phyloP scores from a whole-genome alignment of 441 rosid genomes.

The Eutrema salsugineum region DNA sequence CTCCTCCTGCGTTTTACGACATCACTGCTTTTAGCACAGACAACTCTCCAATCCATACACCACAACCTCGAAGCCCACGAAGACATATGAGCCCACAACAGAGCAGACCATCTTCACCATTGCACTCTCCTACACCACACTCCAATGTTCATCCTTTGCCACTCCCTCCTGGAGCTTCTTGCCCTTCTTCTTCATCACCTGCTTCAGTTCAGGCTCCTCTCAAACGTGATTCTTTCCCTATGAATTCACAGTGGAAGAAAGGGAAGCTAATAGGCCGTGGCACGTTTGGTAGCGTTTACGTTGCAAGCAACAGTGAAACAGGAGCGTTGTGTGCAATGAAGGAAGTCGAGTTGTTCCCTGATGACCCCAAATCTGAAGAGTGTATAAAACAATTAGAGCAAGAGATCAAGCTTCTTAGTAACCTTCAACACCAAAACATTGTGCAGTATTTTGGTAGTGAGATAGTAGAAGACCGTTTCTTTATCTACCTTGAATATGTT shows the following conservation, averaged over 20 bases:
- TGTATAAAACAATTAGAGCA: conserved; percentile 84
- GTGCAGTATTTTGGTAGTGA: conserved; percentile 99
- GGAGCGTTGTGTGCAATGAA: conserved; percentile 97
- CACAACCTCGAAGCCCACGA: conserved; percentile 53
- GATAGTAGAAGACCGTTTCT: conserved; percentile 78
- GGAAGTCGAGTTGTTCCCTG: conserved; percentile 87
- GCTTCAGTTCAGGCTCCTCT: conserved; percentile 37
- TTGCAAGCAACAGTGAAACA: conserved; percentile 83
- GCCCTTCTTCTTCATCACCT: too few species aligned
- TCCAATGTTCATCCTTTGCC: conserved; percentile 79
- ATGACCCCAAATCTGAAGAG: conserved; percentile 87
- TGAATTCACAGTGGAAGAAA: conserved; percentile 75
- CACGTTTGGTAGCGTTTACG: conserved; percentile 93
- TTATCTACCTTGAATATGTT: conserved; percentile 90
- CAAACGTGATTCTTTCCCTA: conserved; percentile 47
- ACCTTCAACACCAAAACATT: conserved; percentile 88
- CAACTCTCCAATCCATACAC: conserved; percentile 71
- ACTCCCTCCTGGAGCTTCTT: conserved; percentile 82
- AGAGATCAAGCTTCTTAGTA: conserved; percentile 94
- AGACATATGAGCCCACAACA: conserved; percentile 40
- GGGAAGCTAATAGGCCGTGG: conserved; percentile 97
- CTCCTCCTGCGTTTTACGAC: conserved; percentile 68
- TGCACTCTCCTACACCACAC: conserved; percentile 31
- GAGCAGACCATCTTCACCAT: conserved; percentile 50
- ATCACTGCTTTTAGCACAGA: conserved; percentile 49